Base-by-base conservation (phyloP, 257 asterid genomes). In the Solanum phureja region DNA sequence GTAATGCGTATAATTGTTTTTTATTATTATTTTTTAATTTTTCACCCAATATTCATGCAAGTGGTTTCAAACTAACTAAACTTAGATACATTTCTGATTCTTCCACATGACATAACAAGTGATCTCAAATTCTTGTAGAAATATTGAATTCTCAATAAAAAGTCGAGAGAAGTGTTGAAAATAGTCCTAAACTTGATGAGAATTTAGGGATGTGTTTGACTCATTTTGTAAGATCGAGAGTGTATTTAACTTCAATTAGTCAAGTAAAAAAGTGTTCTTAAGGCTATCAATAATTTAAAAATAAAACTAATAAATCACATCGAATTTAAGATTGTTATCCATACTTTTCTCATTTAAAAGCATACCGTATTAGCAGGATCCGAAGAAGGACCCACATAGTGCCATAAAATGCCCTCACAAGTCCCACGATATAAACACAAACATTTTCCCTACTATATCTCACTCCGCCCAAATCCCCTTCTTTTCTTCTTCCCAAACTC, bases 311-410 rank as follows among this genome's bases (percentile, higher is more conserved):
- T 52, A 52, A 52, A 16, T 52, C 0, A 0, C 4, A 0, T 52
- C 2, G 0, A 18, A 52, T 7, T 52, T 18, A 52, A 18, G 1
- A 52, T 0, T 1, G 0, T 6, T 52, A 1, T 52, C 4, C 0
- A 52, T 18, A 18, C 0, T 52, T 52, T 18, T 52, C 0, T 18
- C 9, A 0, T 52, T 56, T 56, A 56, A 56, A 18, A 56, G 4
- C 11, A 56, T 56, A 0, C 4, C 64, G 10, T 19, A 19, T 56
- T 56, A 56, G n/a, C 4, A 0, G 2, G 4, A 18, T 56, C n/a
- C 2, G 19, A 18, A 56, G 0, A 13, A 56, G 4, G 24, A 7
- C n/a, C n/a, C 11, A 56, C 64, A 19, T 19, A 19, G 64, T 56
- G 64, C 64, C 64, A 18, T 56, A 56, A 18, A 56, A 58, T 19